Conservation (phyloP, 1,139 yeast genomes). For the Kodamaea sp. region DNA sequence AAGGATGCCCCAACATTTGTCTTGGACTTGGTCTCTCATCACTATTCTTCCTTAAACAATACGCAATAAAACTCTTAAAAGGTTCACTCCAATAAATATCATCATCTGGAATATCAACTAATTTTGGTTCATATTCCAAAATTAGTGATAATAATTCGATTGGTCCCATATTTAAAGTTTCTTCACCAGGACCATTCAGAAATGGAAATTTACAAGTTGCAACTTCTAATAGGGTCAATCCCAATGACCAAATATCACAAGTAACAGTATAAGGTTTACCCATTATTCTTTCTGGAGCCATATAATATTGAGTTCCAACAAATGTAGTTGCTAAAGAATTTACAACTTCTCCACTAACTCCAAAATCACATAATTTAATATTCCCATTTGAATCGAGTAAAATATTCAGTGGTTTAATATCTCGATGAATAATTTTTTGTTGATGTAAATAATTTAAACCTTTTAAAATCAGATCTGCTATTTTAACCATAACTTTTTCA, state of each 20-base stretch:
- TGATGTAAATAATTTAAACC: conserved; percentile 88
- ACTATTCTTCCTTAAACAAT: conserved; percentile 79
- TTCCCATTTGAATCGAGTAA: conserved; percentile 70
- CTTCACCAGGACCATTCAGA: conserved; percentile 24
- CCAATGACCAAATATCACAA: conserved; percentile 95
- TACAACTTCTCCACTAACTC: conserved; percentile 97
- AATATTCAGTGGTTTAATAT: conserved; percentile 90
- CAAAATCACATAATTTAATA: conserved; percentile 93
- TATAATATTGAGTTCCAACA: conserved; percentile 94
- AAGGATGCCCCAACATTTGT: conserved; percentile 88
- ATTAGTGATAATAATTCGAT: conserved; percentile 82
- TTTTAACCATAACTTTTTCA: conserved; percentile 85
- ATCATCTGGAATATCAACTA: conserved; percentile 72
- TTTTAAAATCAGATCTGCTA: conserved; percentile 77
- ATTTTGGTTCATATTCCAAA: conserved; percentile 73
- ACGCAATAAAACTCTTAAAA: conserved; percentile 76
- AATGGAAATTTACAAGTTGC: conserved; percentile 85
- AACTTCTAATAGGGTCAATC: conserved; percentile 85
- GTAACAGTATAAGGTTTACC: conserved; percentile 94
- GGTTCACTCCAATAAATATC: conserved; percentile 79
- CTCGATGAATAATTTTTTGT: conserved; percentile 86
- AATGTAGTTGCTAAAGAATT: conserved; percentile 92
- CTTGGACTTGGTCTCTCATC: conserved; percentile 84
- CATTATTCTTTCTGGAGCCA: conserved; percentile 97
- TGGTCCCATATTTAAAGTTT: conserved; percentile 57